phyloP scores from a whole-genome alignment of 1,139 yeast genomes.

The Pichia sp. region DNA sequence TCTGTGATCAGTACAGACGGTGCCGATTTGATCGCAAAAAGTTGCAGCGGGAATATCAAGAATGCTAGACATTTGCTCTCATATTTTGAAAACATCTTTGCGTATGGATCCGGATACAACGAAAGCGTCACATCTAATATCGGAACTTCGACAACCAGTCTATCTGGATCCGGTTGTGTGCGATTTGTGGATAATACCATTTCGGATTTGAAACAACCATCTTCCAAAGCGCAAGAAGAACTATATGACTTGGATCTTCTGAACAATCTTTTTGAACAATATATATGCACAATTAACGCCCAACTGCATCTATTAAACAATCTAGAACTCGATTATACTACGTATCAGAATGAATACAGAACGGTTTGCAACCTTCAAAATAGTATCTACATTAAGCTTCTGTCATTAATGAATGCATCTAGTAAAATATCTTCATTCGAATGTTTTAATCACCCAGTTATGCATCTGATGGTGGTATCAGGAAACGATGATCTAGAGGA shows the following conservation, averaged over 20 bases:
- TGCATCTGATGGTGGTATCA: conserved; percentile 64
- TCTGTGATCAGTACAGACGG: conserved; percentile 9
- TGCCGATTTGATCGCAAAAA: conserved; percentile 9
- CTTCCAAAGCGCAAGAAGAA: conserved; percentile 12
- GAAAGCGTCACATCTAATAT: background rate
- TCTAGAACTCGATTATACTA: background rate
- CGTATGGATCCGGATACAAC: conserved; percentile 11
- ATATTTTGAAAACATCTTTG: conserved; percentile 21
- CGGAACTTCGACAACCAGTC: background rate
- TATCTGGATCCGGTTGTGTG: conserved; percentile 8
- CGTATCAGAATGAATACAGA: conserved; percentile 1
- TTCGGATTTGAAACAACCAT: background rate
- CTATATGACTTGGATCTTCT: conserved; percentile 15
- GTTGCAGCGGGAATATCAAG: conserved; percentile 2
- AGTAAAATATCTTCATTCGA: conserved; percentile 69
- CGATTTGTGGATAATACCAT: conserved; percentile 11
- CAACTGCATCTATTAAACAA: background rate
- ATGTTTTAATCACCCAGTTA: conserved; percentile 82
- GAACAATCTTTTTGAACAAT: conserved; percentile 14
- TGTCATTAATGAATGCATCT: conserved; percentile 54
- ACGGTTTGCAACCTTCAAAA: conserved; percentile 24
- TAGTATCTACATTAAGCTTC: conserved; percentile 50
- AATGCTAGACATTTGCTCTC: conserved; percentile 13
- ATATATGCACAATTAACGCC: conserved; percentile 16
- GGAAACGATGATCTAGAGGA: conserved; percentile 39